Conservation (phyloP, 2,329 filamentous ascomycete genomes). For the Ophiostoma piceae region DNA sequence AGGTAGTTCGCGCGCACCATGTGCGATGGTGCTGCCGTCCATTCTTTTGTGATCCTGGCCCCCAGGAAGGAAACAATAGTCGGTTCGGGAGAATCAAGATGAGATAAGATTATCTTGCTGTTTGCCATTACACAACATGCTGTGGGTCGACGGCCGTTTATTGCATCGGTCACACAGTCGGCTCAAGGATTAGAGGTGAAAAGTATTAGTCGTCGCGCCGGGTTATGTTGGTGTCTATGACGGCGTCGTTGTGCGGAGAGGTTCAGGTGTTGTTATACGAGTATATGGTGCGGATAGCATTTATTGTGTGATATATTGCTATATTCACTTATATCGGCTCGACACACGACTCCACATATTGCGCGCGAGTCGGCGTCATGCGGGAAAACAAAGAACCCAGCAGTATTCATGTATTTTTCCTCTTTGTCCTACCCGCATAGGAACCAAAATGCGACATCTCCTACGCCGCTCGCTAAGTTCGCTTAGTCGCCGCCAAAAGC, state of each 20-base stretch:
- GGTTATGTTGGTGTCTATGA: background rate
- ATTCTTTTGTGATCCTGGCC: background rate
- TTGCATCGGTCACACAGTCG: background rate
- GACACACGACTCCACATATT: background rate
- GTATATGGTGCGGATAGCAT: background rate
- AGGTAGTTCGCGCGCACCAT: constrained; percentile 15
- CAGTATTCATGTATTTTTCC: background rate
- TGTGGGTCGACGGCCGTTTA: background rate
- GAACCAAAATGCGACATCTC: background rate
- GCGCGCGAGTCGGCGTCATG: background rate
- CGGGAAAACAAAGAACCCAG: background rate
- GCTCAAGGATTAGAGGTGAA: background rate
- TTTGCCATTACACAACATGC: background rate
- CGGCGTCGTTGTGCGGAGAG: background rate
- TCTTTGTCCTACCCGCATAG: background rate
- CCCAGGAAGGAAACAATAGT: background rate
- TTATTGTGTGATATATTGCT: accelerated
- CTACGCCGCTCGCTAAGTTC: background rate
- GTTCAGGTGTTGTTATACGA: background rate
- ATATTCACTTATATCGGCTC: background rate
- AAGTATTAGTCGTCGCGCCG: background rate
- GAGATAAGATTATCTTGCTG: background rate
- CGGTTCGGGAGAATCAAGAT: background rate
- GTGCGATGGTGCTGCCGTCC: background rate
- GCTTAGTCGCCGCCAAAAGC: background rate